These are phyloP conservation scores for Coemansia sp. DNA, from an alignment of 192 early-diverging fungal species.

Conservation along the genomic window DNA sequence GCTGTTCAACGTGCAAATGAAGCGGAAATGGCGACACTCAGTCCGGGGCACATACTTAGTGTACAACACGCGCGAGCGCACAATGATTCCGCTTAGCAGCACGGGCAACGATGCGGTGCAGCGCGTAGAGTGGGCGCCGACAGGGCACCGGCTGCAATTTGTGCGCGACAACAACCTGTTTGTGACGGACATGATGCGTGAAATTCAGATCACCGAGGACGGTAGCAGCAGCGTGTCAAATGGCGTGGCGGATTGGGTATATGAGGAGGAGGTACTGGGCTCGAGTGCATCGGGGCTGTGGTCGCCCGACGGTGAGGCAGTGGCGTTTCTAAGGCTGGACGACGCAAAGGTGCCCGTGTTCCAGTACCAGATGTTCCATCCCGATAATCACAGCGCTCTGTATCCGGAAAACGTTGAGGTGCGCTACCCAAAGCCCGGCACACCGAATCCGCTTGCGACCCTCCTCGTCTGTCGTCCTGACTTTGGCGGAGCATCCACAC, in stretches of 20 bases:
- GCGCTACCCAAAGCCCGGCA: conserved; percentile 91
- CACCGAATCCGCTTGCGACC: conserved; percentile 77
- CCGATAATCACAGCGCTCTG: conserved; percentile 53
- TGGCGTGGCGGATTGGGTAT: conserved; percentile 97
- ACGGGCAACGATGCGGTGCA: conserved; percentile 54
- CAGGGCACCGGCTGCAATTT: conserved; percentile 76
- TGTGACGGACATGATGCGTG: conserved; percentile 66
- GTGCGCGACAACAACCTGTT: conserved; percentile 87
- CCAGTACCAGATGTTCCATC: conserved; percentile 70
- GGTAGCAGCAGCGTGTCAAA: conserved; percentile 82
- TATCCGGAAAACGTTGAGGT: conserved; percentile 75
- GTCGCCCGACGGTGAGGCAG: conserved; percentile 72
- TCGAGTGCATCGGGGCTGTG: conserved; percentile 77
- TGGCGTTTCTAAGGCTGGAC: conserved; percentile 86
- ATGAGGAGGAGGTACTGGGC: conserved; percentile 90
- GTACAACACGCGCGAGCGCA: conserved; percentile 64
- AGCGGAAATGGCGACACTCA: conserved; percentile 83
- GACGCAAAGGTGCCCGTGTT: conserved; percentile 81
- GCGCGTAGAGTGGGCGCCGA: conserved; percentile 76
- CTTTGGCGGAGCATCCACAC: conserved; percentile 22
- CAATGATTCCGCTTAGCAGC: conserved; percentile 58
- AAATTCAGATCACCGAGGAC: conserved; percentile 81
- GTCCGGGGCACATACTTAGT: conserved; percentile 78
- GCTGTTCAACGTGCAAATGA: conserved; percentile 63
- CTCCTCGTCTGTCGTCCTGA: conserved; percentile 65